Evolutionary conservation across 257 asterid species (phyloP).

Genomic region (Lithospermum erythrorhizon): DNA sequence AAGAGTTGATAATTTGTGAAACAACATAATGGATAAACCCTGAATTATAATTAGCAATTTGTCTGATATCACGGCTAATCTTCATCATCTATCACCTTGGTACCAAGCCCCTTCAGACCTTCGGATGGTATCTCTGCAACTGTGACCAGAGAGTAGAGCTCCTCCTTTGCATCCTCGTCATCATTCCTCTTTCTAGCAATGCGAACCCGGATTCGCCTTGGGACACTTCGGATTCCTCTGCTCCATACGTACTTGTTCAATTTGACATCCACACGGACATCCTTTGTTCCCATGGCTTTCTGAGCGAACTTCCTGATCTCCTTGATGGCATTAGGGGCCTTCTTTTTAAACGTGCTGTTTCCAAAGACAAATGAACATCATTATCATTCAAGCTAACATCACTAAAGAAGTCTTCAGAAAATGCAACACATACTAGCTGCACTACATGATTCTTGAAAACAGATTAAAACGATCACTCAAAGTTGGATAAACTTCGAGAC

Average conservation of each 20-base stretch:
- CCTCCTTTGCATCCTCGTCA: conserved; percentile 75
- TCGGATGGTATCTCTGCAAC: conserved; percentile 49
- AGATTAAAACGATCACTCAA: not conserved
- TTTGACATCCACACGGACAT: conserved; percentile 67
- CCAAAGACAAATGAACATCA: not conserved
- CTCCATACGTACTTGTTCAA: conserved; percentile 68
- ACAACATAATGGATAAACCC: too few species aligned
- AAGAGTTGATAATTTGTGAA: not conserved
- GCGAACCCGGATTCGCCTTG: conserved; percentile 68
- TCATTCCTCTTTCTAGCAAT: conserved; percentile 64
- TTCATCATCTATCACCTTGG: conserved; percentile 57
- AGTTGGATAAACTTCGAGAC: not conserved
- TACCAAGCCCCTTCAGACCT: conserved; percentile 71
- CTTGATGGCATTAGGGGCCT: conserved; percentile 75
- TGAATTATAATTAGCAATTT: not conserved
- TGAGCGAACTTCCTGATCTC: conserved; percentile 65
- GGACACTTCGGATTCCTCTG: conserved; percentile 66
- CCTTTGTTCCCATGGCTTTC: conserved; percentile 71
- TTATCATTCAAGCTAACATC: not conserved
- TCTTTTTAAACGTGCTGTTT: conserved; percentile 70
- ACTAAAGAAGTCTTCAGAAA: too few species aligned
- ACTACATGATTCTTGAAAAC: not conserved
- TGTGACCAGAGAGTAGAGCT: conserved; percentile 61
- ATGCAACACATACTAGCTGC: not conserved
- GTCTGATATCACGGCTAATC: conserved; percentile 26